Percentiles rank a stretch among this genome's conserved stretches.
phyloP scores from a whole-genome alignment of 2,329 filamentous ascomycete genomes.

The Thelonectria blattea region DNA sequence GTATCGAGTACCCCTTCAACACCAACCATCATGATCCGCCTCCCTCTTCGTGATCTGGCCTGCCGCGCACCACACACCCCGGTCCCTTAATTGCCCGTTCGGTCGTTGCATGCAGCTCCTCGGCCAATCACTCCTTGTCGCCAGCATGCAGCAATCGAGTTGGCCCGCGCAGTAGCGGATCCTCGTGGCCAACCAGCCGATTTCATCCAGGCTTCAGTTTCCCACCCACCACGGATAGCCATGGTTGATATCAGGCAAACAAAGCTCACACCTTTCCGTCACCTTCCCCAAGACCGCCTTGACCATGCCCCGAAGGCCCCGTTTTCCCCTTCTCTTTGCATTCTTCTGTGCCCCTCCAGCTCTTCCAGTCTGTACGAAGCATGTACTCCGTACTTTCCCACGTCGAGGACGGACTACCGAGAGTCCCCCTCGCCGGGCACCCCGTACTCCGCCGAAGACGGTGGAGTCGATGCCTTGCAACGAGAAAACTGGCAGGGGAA shows the following conservation, averaged over 20 bases:
- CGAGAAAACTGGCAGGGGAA: slow-evolving; percentile 3
- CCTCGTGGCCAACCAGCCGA: not conserved
- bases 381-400: not conserved
- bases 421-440: slow-evolving; percentile 8
- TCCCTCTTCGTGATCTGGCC: not conserved
- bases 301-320: slow-evolving; percentile 1
- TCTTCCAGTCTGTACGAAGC: not conserved
- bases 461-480: slow-evolving; percentile 11
- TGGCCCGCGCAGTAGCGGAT: slow-evolving; percentile 13
- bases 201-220: slow-evolving; percentile 5
- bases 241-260: not conserved
- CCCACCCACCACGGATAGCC: not conserved
- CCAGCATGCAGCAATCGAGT: slow-evolving; percentile 8
- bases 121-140: slow-evolving; percentile 25
- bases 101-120: slow-evolving; percentile 20
- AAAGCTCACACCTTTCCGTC: not conserved
- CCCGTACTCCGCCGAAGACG: slow-evolving; percentile 30
- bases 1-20: slow-evolving; percentile 13
- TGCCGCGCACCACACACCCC: slow-evolving; percentile 4
- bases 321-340: not conserved
- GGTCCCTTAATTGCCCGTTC: slow-evolving; percentile 30
- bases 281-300: not conserved
- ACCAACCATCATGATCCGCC: slow-evolving; percentile 2
- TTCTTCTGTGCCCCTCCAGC: slow-evolving; percentile 10
- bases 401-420: too few relatives aligned